Percentiles rank a stretch among this genome's conserved stretches.
These are phyloP conservation scores for Linnemannia schmuckeri DNA, from an alignment of 192 early-diverging fungal species.

Conservation along the genomic window DNA sequence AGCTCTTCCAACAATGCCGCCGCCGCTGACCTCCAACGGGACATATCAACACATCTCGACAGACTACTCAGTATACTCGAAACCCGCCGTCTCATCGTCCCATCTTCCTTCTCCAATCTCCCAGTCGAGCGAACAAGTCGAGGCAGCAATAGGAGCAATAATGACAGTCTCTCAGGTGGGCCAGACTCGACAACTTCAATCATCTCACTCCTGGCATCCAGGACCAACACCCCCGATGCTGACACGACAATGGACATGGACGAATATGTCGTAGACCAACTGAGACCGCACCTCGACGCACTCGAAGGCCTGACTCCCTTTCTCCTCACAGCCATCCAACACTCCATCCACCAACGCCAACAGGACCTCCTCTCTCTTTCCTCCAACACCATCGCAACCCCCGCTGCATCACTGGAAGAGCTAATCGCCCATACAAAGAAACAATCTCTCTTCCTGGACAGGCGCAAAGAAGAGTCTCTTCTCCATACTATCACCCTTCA, in stretches of 20 bases:
- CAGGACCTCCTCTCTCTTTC: constrained; percentile 4
- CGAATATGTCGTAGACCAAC: constrained; percentile 16
- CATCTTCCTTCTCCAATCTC: no score
- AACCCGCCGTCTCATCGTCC: constrained; percentile 3
- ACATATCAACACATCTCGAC: constrained; percentile 30
- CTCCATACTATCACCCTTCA: not conserved
- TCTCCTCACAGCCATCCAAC: constrained; percentile 20
- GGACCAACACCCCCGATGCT: not conserved
- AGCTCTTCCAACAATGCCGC: not conserved
- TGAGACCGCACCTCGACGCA: constrained; percentile 31
- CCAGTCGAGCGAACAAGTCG: not conserved
- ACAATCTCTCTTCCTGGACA: not conserved
- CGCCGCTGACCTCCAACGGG: constrained; percentile 26
- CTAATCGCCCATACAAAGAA: constrained; percentile 7
- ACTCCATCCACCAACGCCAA: constrained; percentile 19
- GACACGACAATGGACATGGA: constrained; percentile 13
- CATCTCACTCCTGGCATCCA: not conserved
- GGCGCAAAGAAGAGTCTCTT: not conserved
- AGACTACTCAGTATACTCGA: constrained; percentile 41
- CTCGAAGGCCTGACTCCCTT: constrained; percentile 14
- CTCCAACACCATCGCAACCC: not conserved
- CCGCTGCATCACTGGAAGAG: not conserved
- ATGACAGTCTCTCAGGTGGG: not conserved
- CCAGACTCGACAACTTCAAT: not conserved
- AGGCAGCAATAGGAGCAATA: not conserved